Conservation (phyloP, 306 rosid genomes). For the Sophora flavescens region DNA sequence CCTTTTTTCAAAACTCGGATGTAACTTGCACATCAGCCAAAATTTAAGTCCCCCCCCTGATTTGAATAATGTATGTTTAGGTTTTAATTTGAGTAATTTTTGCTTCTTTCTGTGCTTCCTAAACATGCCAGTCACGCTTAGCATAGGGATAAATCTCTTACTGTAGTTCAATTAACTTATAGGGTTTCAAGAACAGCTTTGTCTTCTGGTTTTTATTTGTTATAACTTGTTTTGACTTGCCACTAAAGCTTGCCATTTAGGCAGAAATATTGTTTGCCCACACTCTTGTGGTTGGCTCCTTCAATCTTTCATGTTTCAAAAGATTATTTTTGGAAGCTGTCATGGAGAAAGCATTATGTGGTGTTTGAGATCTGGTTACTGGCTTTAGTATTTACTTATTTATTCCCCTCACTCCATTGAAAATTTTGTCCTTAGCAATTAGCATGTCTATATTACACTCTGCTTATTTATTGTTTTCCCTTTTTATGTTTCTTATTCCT, state of each 20-base stretch:
- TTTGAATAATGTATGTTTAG: too few species aligned
- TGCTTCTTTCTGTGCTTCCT: too few species aligned
- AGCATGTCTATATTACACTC: neutral
- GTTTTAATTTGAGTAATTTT: too few species aligned
- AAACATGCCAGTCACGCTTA: too few species aligned
- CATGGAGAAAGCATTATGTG: neutral
- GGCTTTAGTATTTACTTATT: neutral
- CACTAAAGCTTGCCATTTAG: neutral
- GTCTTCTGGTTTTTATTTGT: too few species aligned
- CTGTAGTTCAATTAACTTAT: too few species aligned
- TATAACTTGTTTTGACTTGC: neutral
- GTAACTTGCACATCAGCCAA: too few species aligned
- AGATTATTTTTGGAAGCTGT: neutral
- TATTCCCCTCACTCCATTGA: neutral
- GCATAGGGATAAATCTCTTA: too few species aligned
- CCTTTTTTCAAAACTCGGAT: too few species aligned
- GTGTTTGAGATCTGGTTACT: neutral
- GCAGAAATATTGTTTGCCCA: neutral
- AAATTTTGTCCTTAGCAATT: neutral
- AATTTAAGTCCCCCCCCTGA: too few species aligned
- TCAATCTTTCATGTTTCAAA: neutral
- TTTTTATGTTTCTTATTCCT: slow-evolving; percentile 30
- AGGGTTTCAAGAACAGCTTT: too few species aligned
- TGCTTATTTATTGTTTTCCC: neutral
- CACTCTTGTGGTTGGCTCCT: neutral